phyloP scores from a whole-genome alignment of 2,329 filamentous ascomycete genomes.

The Harringtonia aguacate region DNA sequence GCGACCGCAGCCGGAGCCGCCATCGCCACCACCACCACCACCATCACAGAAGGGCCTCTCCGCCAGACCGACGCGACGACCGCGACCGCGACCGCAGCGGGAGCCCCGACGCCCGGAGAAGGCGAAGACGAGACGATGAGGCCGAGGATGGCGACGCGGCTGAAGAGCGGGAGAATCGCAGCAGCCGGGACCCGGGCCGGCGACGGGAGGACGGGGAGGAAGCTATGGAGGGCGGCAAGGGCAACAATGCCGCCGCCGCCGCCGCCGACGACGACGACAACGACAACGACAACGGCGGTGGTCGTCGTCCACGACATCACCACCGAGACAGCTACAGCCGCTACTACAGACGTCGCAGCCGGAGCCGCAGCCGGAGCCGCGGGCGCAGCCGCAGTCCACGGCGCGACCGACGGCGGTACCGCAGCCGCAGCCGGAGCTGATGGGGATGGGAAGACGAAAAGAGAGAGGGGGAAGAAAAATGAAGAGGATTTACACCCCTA shows the following conservation, averaged over 20 bases:
- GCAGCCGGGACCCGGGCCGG: slow-evolving; percentile 24
- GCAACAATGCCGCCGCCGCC: too few species aligned
- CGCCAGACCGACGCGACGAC: slow-evolving; percentile 7
- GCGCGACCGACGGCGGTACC: background rate
- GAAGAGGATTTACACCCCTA: too few species aligned
- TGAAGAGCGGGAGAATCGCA: slow-evolving; percentile 21
- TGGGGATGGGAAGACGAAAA: too few species aligned
- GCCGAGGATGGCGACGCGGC: background rate
- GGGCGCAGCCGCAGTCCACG: slow-evolving; percentile 1
- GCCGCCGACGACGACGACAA: too few species aligned
- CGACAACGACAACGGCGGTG: too few species aligned
- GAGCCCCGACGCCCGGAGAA: too few species aligned
- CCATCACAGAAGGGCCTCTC: background rate
- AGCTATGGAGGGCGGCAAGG: too few species aligned
- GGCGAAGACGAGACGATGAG: background rate
- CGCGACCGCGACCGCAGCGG: slow-evolving; percentile 11
- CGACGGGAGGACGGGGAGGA: too few species aligned
- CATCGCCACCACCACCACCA: background rate
- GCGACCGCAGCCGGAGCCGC: slow-evolving; percentile 1
- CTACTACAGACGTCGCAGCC: slow-evolving; percentile 12
- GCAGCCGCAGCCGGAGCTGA: background rate
- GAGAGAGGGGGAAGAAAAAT: too few species aligned
- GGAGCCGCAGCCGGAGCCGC: too few species aligned
- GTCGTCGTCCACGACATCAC: slow-evolving; percentile 2
- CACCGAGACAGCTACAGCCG: slow-evolving; percentile 21